Base-by-base conservation (phyloP, 1,139 yeast genomes). In the Candida mesenterica region DNA sequence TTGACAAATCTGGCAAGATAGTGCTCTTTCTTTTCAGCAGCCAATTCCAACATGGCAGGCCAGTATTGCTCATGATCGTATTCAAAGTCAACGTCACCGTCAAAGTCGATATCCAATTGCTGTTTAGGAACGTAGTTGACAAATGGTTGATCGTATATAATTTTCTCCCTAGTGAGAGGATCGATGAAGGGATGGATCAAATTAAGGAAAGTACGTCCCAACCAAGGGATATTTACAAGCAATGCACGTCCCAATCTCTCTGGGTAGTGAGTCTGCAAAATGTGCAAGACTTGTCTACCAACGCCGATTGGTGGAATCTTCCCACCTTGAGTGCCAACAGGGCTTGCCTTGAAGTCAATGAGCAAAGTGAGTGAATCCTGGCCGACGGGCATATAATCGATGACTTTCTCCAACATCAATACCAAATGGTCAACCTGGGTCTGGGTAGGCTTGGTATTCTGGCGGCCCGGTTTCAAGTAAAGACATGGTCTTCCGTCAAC, bases 201-300 rank as follows among this genome's bases (percentile, higher is more conserved):
- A 61, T 86, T 89, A 55, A 92, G 69, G 55, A 92, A 92, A 3
- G 95, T 81, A 77, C 94, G 82, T 2, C 90, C 97, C 34, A 89
- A 64, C 82, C 95, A 85, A 9, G 97, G 97, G 44, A 92, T 87
- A 57, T 92, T 90, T 29, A 95, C 87, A 45, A 92, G 72, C 34
- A 90, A 68, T 0, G 97, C 97, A 53, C 81, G 81, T 17, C 98
- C 98, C 45, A 92, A 71, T 51, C 97, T 75, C 60, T 92, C 98
- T 2, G 97, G 97, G 57, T 92, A 92, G 58, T 92, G 97, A 14
- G 95, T 89, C 63, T 92, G 97, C 49, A 90, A 68, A 49, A 89
- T 87, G 56, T 82, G 85, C 43, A 90, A 67, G 27, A 89, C 95
- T 57, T 87, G 94, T 44, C 87, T 79, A 16, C 89, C 88, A 15